These are phyloP conservation scores for Cryptococcus sp. DNA, from an alignment of 1,284 basidiomycete species.

Conservation along the genomic window DNA sequence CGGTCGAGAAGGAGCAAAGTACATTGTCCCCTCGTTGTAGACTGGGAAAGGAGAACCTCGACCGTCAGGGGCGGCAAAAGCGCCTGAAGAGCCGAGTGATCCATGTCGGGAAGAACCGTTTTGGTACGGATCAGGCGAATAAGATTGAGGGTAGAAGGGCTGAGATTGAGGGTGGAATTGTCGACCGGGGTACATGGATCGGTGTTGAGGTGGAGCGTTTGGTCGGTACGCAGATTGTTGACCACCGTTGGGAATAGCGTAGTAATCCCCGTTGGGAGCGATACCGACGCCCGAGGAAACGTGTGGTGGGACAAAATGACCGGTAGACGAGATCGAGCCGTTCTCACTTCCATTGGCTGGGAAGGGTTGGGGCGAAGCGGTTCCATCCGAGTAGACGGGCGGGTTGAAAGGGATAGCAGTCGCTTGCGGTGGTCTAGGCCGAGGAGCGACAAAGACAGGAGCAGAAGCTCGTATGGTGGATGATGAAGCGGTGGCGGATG, in stretches of 20 bases:
- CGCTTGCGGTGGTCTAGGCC: slow-evolving; percentile 7
- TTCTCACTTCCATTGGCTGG: slow-evolving; percentile 25
- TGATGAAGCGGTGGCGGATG: background rate
- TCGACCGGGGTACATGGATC: background rate
- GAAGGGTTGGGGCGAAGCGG: slow-evolving; percentile 10
- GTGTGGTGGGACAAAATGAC: slow-evolving; percentile 2
- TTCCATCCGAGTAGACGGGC: background rate
- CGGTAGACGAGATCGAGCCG: slow-evolving; percentile 21
- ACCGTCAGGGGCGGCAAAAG: slow-evolving; percentile 15
- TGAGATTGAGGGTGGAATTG: background rate
- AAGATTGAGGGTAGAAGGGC: slow-evolving; percentile 8
- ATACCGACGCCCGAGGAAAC: slow-evolving; percentile 68
- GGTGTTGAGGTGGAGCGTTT: background rate
- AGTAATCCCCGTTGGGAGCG: slow-evolving; percentile 65
- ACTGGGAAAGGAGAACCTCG: slow-evolving; percentile 22
- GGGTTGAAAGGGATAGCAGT: slow-evolving; percentile 3
- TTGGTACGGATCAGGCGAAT: slow-evolving; percentile 8
- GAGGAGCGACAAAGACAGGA: slow-evolving; percentile 13
- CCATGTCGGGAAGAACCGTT: background rate
- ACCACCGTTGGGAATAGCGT: slow-evolving; percentile 52
- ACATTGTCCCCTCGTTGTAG: slow-evolving; percentile 6
- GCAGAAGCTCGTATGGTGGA: slow-evolving; percentile 4
- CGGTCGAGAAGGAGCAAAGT: slow-evolving; percentile 30
- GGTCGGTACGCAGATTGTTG: slow-evolving; percentile 6
- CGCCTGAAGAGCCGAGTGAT: background rate